A percentile compares a stretch with the other conserved stretches of the same genome.
Conservation (phyloP, 139 green algal species). For the Nannochloris sp. region DNA sequence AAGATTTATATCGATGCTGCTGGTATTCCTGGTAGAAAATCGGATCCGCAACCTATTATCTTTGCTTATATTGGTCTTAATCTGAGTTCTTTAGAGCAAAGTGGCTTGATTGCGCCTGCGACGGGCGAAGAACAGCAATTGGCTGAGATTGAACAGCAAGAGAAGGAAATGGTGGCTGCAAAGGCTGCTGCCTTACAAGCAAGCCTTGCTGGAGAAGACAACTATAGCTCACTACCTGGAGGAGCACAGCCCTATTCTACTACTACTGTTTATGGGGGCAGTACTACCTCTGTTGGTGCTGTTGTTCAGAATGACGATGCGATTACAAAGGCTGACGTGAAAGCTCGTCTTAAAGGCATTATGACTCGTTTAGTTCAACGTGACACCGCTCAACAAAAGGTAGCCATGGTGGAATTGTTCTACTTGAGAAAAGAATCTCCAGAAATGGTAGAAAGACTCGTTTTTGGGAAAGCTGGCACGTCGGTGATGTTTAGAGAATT, state of each 20-base stretch:
- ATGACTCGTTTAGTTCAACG: conserved; percentile 24
- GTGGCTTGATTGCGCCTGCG: neutral
- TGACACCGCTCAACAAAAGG: neutral
- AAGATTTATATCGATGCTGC: conserved; percentile 41
- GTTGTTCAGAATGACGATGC: neutral
- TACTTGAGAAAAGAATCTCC: conserved; percentile 16
- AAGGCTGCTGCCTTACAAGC: neutral
- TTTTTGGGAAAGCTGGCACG: conserved; percentile 18
- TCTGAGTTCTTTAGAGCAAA: conserved; percentile 53
- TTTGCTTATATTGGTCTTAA: conserved; percentile 92
- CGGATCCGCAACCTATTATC: conserved; percentile 68
- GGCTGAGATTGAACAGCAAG: neutral
- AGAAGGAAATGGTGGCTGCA: conserved; percentile 1
- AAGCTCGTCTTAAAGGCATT: conserved; percentile 23
- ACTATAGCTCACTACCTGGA: neutral
- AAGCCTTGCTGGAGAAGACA: too few relatives aligned
- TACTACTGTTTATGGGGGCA: neutral
- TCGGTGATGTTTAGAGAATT: conserved; percentile 27
- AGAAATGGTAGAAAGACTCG: conserved; percentile 18
- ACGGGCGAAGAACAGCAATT: neutral
- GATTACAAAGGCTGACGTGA: conserved; percentile 21
- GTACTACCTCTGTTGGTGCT: neutral
- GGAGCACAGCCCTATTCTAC: neutral
- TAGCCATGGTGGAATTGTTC: conserved; percentile 22
- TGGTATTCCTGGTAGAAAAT: conserved; percentile 35